Evolutionary conservation across 768 basidiomycete genomes (phyloP), one percentile per base, ranked within the genome.

Genomic region (Hydnum rufescens): DNA sequence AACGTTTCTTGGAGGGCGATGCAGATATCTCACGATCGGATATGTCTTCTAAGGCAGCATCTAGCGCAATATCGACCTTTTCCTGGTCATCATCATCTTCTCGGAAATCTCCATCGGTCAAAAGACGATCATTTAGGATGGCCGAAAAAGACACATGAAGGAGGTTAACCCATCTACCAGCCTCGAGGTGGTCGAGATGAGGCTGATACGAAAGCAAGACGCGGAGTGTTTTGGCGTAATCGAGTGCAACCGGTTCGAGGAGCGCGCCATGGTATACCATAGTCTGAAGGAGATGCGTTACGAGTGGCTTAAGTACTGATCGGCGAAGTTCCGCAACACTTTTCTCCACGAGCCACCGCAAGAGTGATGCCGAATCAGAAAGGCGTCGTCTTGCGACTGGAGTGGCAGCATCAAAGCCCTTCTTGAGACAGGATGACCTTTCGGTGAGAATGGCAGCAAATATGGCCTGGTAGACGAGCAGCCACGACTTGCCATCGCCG

Each of bases 171-270:
- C 93, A 97, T 30, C 58, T 65, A 1, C 68, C 66, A 32, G 72
- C 67, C 5, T 75, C 75, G 50, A 92, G 60, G 58, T 81, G 77
- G 42, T 92, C 82, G 52, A 92, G 68, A 64, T 96, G 90, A 2
- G 87, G 80, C 2, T 67, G 62, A 63, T 77, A 80, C 53, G 68
- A 67, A 50, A 86, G 66, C 5, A 96, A 61, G 54, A 67, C 68
- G 52, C 74, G 74, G 48, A 95, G 68, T 0, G 82, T 72, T 62
- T 92, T 92, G 53, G 82, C 69, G 63, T 88, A 92, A 63, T 92
- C 77, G 56, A 85, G 64, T 6, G 84, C 78, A 3, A 88, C 70
- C 0, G 78, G 76, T 3, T 67, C 60, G 55, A 80, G 70, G 13
- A 95, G 66, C 32, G 68, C 61, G 32, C 71, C 69, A 22, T 70